Conservation (phyloP, 257 asterid genomes). For the Fraxinus pennsylvanica region DNA sequence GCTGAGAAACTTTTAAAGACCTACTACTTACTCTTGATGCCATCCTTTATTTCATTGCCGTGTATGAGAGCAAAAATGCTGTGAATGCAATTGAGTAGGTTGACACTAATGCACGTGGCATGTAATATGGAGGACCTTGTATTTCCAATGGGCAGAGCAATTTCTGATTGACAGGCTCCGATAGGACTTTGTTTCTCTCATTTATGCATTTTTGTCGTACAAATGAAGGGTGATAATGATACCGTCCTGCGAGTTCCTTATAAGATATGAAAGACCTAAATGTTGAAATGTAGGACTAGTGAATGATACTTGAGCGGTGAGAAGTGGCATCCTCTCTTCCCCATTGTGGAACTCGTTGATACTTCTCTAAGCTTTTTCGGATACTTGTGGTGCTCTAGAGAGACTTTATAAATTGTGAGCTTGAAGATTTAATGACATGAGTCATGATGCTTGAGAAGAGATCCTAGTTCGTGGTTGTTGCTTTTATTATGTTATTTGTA, state of each 20-base stretch:
- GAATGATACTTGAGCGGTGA: neutral
- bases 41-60: neutral
- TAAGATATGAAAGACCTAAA: neutral
- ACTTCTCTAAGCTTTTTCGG: slow-evolving; percentile 3
- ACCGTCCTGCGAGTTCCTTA: neutral
- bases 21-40: neutral
- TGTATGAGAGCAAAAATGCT: neutral
- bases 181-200: neutral
- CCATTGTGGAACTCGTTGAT: neutral
- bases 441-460: neutral
- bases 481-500: neutral
- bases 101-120: neutral
- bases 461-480: neutral
- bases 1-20: neutral
- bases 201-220: neutral
- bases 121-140: neutral
- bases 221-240: neutral
- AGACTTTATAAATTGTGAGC: neutral
- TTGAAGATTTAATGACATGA: neutral
- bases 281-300: slow-evolving; percentile 3
- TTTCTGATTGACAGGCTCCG: neutral
- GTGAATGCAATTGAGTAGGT: neutral
- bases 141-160: neutral
- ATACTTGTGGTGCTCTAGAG: neutral
- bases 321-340: neutral